Percentiles rank a stretch among this genome's conserved stretches.
Conservation (phyloP, 2,329 filamentous ascomycete species). For the Moelleriella libera region DNA sequence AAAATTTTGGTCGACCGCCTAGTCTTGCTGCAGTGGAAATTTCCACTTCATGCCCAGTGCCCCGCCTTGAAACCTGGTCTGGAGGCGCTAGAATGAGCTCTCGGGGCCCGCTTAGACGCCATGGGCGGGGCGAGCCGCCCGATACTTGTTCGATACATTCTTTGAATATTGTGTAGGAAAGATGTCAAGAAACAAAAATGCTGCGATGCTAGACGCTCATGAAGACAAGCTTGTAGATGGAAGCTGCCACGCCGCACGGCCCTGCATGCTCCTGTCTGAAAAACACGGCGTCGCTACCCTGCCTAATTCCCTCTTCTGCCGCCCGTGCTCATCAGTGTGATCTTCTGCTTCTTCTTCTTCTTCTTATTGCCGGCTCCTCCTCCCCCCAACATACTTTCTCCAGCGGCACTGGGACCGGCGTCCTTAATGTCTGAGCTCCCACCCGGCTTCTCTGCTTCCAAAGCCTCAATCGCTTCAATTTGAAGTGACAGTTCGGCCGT, state of each 20-base stretch:
- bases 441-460: slow-evolving; percentile 13
- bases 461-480: slow-evolving; percentile 37
- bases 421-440: slow-evolving; percentile 3
- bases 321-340: slow-evolving; percentile 57
- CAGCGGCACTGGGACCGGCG: slow-evolving; percentile 2
- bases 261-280: too few species aligned
- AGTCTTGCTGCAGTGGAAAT: background rate
- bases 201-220: too few species aligned
- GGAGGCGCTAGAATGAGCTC: too few species aligned
- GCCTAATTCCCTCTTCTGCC: slow-evolving; percentile 30
- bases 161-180: too few species aligned
- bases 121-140: too few species aligned
- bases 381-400: slow-evolving; percentile 7
- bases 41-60: too few species aligned
- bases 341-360: slow-evolving; percentile 56
- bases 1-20: slow-evolving; percentile 7
- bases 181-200: too few species aligned
- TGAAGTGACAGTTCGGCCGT: slow-evolving; percentile 45
- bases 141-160: too few species aligned
- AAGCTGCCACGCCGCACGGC: too few species aligned
- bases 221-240: too few species aligned
- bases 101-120: too few species aligned
- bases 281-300: background rate
- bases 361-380: slow-evolving; percentile 34
- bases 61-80: too few species aligned